Percentiles rank a stretch among this genome's conserved stretches.
These are phyloP conservation scores for Fraxinus floribunda DNA, from an alignment of 305 asterid genomes.

Conservation along the genomic window DNA sequence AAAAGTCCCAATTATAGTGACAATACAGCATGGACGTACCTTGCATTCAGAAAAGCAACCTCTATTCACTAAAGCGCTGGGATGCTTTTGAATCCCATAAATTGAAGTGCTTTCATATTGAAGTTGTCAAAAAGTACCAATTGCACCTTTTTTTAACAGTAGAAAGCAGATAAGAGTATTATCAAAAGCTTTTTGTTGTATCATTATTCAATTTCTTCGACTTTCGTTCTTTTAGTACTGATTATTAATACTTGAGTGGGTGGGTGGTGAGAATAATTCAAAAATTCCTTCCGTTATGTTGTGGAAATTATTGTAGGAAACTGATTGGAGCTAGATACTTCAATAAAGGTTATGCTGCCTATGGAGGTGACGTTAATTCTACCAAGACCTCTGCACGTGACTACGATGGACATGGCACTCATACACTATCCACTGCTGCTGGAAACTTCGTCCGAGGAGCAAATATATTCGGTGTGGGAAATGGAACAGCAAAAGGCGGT, in stretches of 20 bases:
- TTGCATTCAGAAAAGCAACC: neutral
- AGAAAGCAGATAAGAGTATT: neutral
- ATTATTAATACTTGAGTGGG: neutral
- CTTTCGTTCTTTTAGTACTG: neutral
- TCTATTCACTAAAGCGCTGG: neutral
- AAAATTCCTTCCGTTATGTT: neutral
- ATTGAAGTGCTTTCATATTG: neutral
- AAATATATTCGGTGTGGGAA: constrained; percentile 2
- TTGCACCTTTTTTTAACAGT: neutral
- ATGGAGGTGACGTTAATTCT: neutral
- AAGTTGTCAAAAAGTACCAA: neutral
- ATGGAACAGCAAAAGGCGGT: constrained; percentile 22
- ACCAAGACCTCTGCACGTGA: neutral
- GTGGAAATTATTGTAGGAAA: constrained; percentile 7
- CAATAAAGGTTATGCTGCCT: constrained; percentile 10
- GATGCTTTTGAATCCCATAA: neutral
- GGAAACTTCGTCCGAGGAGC: constrained; percentile 19
- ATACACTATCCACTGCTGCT: constrained; percentile 25
- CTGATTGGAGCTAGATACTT: constrained; percentile 26
- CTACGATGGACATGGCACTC: constrained; percentile 24
- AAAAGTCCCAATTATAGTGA: neutral
- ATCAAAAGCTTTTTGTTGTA: neutral
- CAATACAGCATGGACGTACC: neutral
- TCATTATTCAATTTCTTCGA: neutral
- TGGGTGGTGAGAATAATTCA: neutral